Evolutionary conservation across 2,329 filamentous ascomycete genomes (phyloP).

Genomic region (Botrytis pseudocinerea): DNA sequence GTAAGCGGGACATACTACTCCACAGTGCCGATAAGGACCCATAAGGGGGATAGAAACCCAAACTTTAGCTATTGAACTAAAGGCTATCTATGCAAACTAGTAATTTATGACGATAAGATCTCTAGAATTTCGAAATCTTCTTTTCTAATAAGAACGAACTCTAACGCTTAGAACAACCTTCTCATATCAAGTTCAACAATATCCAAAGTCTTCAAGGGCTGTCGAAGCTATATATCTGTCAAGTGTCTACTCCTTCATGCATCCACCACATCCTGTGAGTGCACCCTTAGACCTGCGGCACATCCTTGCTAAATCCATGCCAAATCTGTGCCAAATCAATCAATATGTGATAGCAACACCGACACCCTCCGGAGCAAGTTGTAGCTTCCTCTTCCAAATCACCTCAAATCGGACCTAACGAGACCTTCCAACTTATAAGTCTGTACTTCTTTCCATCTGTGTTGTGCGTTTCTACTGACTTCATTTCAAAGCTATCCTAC

Average conservation of each 20-base stretch:
- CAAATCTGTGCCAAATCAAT: background rate
- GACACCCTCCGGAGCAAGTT: background rate
- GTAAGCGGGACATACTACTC: slow-evolving; percentile 14
- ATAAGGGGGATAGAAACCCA: background rate
- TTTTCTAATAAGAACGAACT: background rate
- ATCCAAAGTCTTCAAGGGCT: background rate
- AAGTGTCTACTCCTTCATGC: background rate
- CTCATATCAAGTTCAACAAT: background rate
- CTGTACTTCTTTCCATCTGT: background rate
- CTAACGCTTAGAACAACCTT: background rate
- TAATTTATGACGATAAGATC: background rate
- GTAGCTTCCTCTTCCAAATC: background rate
- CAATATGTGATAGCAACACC: background rate
- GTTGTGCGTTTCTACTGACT: background rate
- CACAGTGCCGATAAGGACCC: slow-evolving; percentile 1
- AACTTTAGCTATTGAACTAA: background rate
- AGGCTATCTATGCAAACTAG: background rate
- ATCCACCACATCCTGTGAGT: background rate
- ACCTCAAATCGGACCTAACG: background rate
- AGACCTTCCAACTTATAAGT: background rate
- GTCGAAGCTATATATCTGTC: background rate
- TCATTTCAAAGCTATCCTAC: background rate
- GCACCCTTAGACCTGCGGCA: background rate
- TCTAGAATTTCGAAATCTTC: background rate
- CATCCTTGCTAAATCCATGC: slow-evolving; percentile 3